Conservation (phyloP, 2,329 filamentous ascomycete species). For the Talaromyces sp. region DNA sequence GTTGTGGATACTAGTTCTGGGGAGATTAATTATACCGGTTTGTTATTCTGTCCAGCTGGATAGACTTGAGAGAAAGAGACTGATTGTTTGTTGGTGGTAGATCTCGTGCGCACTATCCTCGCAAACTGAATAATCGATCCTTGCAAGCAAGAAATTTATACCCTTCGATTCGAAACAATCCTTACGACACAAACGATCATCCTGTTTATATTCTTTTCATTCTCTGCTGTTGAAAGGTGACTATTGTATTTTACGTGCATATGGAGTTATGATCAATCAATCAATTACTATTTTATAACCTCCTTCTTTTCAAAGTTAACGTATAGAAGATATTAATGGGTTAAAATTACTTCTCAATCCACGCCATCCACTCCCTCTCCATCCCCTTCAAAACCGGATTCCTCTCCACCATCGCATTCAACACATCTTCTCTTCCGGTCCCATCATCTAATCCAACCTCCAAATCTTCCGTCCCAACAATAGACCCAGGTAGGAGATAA, state of each 20-base stretch:
- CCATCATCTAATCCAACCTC: slow-evolving; percentile 21
- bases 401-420: slow-evolving; percentile 5
- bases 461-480: slow-evolving; percentile 57
- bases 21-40: slow-evolving; percentile 96
- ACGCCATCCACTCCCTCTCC: slow-evolving; percentile 33
- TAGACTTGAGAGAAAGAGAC: not conserved
- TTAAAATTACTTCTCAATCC: slow-evolving; percentile 17
- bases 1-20: slow-evolving; percentile 92
- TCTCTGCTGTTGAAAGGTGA: not conserved
- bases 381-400: slow-evolving; percentile 13
- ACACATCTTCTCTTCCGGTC: not conserved
- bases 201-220: slow-evolving; percentile 12
- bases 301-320: too few relatives aligned
- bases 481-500: slow-evolving; percentile 57
- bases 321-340: not conserved
- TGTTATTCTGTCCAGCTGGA: slow-evolving; percentile 25
- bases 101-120: slow-evolving; percentile 80
- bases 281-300: not conserved
- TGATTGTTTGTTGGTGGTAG: slow-evolving; percentile 47
- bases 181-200: slow-evolving; percentile 8
- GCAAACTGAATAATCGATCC: slow-evolving; percentile 59
- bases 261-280: slow-evolving; percentile 8
- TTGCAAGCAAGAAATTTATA: slow-evolving; percentile 9
- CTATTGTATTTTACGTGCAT: slow-evolving; percentile 5
- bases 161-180: slow-evolving; percentile 4